Evolutionary conservation across 2,329 filamentous ascomycete species (phyloP).

Genomic region (Stemphylium lycopersici): DNA sequence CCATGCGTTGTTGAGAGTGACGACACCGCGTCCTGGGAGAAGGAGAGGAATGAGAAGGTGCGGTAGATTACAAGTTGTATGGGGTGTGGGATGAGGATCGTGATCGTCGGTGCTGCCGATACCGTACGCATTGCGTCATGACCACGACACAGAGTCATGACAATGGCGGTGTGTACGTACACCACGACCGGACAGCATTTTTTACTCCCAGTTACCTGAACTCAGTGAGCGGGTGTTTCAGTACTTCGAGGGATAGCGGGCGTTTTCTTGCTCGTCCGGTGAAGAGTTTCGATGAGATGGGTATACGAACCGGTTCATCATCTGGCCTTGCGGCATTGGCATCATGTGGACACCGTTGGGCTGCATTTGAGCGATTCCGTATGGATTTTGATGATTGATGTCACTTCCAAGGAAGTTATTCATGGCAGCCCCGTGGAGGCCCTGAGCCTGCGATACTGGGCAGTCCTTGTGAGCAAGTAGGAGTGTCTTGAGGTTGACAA

Average conservation of each 20-base stretch:
- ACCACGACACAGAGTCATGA: constrained; percentile 11
- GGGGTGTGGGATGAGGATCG: constrained; percentile 14
- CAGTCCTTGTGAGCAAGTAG: constrained; percentile 96
- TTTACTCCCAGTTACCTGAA: constrained; percentile 38
- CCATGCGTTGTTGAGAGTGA: constrained; percentile 33
- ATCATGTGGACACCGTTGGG: constrained; percentile 52
- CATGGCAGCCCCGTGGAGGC: constrained; percentile 62
- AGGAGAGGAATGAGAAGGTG: constrained; percentile 30
- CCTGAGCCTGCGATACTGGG: constrained; percentile 86
- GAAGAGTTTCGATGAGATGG: constrained; percentile 27
- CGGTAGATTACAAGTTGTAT: constrained; percentile 38
- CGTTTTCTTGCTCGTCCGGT: constrained; percentile 37
- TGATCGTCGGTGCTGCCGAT: constrained; percentile 13
- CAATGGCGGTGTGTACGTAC: constrained; percentile 11
- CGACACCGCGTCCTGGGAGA: constrained; percentile 26
- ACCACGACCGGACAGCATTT: constrained; percentile 17
- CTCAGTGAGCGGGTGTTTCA: constrained; percentile 38
- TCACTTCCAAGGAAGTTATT: constrained; percentile 57
- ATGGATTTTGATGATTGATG: constrained; percentile 55
- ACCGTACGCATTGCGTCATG: constrained; percentile 12
- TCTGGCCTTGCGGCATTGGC: constrained; percentile 47
- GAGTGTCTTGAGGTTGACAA: constrained; percentile 92
- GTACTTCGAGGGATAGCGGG: constrained; percentile 31
- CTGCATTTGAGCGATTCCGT: constrained; percentile 55
- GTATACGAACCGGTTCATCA: constrained; percentile 49